phyloP scores from a whole-genome alignment of 768 basidiomycete species.

The Strobilomyces dryophilus region DNA sequence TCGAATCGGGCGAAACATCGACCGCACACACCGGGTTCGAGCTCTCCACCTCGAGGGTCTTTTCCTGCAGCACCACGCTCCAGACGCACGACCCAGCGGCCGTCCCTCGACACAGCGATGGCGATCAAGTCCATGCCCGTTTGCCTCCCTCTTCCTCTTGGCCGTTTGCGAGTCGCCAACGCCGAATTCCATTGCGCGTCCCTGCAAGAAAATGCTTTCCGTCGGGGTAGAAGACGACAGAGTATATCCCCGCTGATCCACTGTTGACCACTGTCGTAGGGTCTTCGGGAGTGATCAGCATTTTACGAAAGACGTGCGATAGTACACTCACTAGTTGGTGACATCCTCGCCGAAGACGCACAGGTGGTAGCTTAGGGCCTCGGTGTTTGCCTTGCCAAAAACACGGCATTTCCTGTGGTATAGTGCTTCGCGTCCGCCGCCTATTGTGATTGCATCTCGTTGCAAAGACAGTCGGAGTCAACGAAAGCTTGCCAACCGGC shows the following conservation, averaged over 20 bases:
- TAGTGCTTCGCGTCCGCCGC: not conserved
- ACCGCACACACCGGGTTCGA: not conserved
- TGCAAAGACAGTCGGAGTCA: no score
- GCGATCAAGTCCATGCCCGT: not conserved
- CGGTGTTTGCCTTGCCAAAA: not conserved
- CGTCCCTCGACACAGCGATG: not conserved
- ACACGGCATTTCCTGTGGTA: not conserved
- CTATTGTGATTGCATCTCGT: not conserved
- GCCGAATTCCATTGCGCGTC: not conserved
- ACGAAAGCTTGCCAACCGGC: no score
- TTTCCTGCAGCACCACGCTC: not conserved
- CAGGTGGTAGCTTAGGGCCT: not conserved
- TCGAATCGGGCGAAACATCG: not conserved
- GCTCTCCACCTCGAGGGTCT: not conserved
- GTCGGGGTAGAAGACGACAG: slow-evolving; percentile 1
- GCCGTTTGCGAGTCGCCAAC: not conserved
- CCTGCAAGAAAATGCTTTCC: not conserved
- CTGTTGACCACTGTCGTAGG: not conserved
- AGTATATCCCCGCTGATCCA: not conserved
- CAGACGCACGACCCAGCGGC: not conserved
- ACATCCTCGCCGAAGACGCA: not conserved
- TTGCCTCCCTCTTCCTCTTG: not conserved
- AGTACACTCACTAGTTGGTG: no score
- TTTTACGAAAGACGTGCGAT: not conserved
- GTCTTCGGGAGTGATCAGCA: not conserved